Base-by-base conservation (phyloP, 495 filamentous ascomycete genomes). In the Aspergillus indologenus region DNA sequence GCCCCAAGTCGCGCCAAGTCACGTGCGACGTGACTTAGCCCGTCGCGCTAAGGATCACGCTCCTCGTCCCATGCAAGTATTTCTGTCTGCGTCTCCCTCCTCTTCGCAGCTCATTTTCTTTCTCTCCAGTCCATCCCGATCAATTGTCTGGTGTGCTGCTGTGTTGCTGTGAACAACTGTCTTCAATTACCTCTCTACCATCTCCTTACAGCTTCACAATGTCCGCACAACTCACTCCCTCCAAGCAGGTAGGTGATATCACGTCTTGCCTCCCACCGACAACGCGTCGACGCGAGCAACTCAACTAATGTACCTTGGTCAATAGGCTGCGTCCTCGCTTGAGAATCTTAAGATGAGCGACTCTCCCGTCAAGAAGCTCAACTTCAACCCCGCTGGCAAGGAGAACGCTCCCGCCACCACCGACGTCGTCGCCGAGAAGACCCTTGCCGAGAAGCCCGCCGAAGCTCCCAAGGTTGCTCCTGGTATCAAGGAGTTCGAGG, bases 321-420 rank as follows among this genome's bases (percentile, higher is more conserved):
- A 53, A 60, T 71, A 97, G 92, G 84, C 87, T 80, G 88, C 90
- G 65, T 87, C 88, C 70, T 90, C 85, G 60, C 85, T 97, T 66
- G 85, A 93, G 76, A 86, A 84, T 63, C 79, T 98, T 65, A 95
- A 92, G 77, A 95, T 98, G 89, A 79, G 72, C 64, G 90, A 96
- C 62, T 94, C 91, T 0, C 91, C 92, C 31, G 79, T 85, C 54
- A 96, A 96, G 89, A 95, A 94, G 85, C 82, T 92, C 64, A 79
- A 86, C 76, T 92, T 96, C 72, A 72, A 79, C 24, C 68, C 81
- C 23, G 74, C 71, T 44, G 82, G 85, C 80, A 98, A 97, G 80
- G 92, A 96, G 79, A 97, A 96, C 77, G 74, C 84, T 52, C 80
- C 86, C 58, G 79, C 71, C 59, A 45, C 64, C 79, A 60, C 73